A percentile compares a stretch with the other conserved stretches of the same genome.
These are phyloP conservation scores for Neurospora tetrasperma DNA, from an alignment of 495 filamentous ascomycete genomes.

Conservation along the genomic window DNA sequence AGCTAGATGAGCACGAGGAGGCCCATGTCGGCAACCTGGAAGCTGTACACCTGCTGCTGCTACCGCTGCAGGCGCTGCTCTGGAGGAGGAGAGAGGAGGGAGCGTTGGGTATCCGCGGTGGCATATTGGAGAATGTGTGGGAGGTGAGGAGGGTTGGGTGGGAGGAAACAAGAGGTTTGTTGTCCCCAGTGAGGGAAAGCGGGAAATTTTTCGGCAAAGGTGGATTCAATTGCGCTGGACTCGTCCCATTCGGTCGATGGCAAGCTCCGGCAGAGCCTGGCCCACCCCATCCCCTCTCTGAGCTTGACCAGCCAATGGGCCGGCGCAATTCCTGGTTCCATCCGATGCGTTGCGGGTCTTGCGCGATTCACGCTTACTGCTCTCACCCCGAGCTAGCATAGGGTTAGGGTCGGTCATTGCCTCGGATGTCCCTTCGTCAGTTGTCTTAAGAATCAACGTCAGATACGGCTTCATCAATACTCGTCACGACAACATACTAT, in stretches of 20 bases:
- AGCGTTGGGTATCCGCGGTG: conserved; percentile 18
- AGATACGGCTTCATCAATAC: neutral
- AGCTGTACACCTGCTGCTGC: conserved; percentile 11
- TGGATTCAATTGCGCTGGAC: neutral
- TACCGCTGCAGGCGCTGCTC: neutral
- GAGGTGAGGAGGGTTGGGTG: conserved; percentile 4
- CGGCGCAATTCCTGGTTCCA: neutral
- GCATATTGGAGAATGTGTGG: conserved; percentile 14
- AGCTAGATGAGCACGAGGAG: neutral
- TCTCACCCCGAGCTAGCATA: neutral
- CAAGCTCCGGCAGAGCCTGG: neutral
- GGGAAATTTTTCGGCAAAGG: neutral
- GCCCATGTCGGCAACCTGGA: neutral
- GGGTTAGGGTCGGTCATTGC: neutral
- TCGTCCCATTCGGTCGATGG: neutral
- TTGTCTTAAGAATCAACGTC: neutral
- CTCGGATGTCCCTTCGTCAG: neutral
- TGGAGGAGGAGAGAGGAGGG: neutral
- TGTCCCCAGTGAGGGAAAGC: conserved; percentile 1
- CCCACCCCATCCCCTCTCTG: neutral
- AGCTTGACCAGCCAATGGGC: neutral
- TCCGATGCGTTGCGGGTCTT: neutral
- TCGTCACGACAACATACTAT: neutral
- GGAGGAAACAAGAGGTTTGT: conserved; percentile 1
- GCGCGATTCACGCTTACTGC: neutral